These are phyloP conservation scores for Yamadazyma philogaea DNA, from an alignment of 805 yeast species.

Conservation along the genomic window DNA sequence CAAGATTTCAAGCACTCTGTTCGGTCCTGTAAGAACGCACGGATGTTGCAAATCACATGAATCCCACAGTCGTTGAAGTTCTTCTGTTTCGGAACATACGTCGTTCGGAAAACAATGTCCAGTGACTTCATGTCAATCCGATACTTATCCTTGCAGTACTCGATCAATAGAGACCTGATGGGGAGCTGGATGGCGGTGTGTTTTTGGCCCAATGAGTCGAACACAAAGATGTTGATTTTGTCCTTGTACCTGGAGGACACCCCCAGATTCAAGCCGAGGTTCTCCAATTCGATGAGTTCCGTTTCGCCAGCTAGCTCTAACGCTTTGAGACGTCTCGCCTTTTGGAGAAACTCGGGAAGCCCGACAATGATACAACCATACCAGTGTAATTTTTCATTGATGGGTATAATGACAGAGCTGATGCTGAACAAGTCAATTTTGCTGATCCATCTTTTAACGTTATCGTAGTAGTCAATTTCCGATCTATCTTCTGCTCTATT, in stretches of 20 bases:
- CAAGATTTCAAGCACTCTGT: conserved; percentile 48
- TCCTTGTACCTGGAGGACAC: conserved; percentile 9
- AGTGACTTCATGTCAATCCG: conserved; percentile 43
- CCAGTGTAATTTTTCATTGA: conserved; percentile 85
- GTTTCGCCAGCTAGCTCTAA: conserved; percentile 11
- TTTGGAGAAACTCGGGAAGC: conserved; percentile 32
- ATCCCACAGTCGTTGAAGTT: conserved; percentile 95
- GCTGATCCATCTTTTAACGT: conserved; percentile 75
- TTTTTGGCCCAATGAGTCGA: conserved; percentile 72
- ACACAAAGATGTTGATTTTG: conserved; percentile 45
- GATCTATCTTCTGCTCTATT: neutral
- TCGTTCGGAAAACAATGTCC: conserved; percentile 47
- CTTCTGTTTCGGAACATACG: conserved; percentile 75
- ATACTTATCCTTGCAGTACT: conserved; percentile 67
- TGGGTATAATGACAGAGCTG: conserved; percentile 70
- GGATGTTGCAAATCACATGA: conserved; percentile 75
- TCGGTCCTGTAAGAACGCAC: conserved; percentile 53
- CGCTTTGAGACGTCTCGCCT: neutral
- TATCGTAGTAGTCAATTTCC: conserved; percentile 45
- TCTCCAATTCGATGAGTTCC: neutral
- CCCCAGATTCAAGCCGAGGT: conserved; percentile 8
- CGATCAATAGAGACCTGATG: conserved; percentile 55
- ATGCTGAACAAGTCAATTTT: conserved; percentile 58
- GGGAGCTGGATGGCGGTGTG: conserved; percentile 53
- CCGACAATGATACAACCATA: conserved; percentile 71